Base-by-base conservation (phyloP, 495 filamentous ascomycete species). In the Pyronema omphalodes region DNA sequence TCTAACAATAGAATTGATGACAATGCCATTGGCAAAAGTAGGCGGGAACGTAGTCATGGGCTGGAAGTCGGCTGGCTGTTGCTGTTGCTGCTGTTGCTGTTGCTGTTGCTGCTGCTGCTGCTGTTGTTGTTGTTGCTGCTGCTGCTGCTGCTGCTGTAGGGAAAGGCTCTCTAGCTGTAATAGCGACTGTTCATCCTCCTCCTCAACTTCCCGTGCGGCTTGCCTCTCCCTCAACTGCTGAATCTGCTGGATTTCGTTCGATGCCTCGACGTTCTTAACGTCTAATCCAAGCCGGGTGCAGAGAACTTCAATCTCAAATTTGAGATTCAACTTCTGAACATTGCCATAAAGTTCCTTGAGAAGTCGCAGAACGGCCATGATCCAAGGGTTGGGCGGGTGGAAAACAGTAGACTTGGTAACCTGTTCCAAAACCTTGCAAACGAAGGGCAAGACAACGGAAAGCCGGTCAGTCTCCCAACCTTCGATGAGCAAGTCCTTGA, bases 221-320 rank as follows among this genome's bases (percentile, higher is more conserved):
- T 65, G 62, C 45, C 87, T 76, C 52, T 84, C 79, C 52, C 84
- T 77, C 18, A 95, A 84, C 50, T 84, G 79, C 45, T 84, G 76
- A 19, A 95, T 84, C 50, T 84, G 79, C 46, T 84, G 76, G 29
- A 96, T 85, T 57, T 84, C 78, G 9, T 80, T 76, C 6, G 88
- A 81, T 1, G 88, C 86, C 52, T 93, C 84, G 51, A 95, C 83
- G 40, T 71, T 76, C 66, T 88, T 93, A 69, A 89, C 80, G 54
- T 94, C 84, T 15, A 94, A 71, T 44, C 81, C 80, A n/a, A 99
- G 71, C 29, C 85, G 86, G 65, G 87, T 91, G 70, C 86, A 96
- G 8, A 99, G 73, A 7, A 96, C 87, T 66, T 99, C 91, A 58
- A 99, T 96, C 65, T 96, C 91, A 59, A 99, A 99, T 61, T 93